Evolutionary conservation across 1,284 basidiomycete genomes (phyloP), one percentile per base, ranked within the genome.

Genomic region (Ustilago crameri): DNA sequence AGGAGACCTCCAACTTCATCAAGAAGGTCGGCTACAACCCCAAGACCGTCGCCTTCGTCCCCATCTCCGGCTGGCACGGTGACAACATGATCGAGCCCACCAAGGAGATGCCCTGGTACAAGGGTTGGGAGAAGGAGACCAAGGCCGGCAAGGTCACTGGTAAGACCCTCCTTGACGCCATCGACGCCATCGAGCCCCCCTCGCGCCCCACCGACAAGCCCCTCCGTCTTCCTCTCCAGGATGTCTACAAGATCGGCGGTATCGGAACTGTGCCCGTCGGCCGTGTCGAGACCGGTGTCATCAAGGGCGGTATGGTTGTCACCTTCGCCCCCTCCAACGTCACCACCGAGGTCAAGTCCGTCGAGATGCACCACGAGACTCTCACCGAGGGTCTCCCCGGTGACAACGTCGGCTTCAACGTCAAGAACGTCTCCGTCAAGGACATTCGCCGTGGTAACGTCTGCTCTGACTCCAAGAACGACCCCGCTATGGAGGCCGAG

Each of bases 21-120:
- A 98, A 99, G 91, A 99, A 99, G 91, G 95, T 99, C 85, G 95
- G 95, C 74, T 99, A 95, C 91, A 98, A 98, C 91, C 95, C 96
- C 86, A 97, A 97, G 90, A 85, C 90, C 60, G 95, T 98, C 79
- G 89, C 95, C 78, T 98, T 98, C 88, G 96, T 98, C 79, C 95
- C 96, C 84, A 98, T 99, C 87, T 99, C 95, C 71, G 96, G 95
- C 82, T 99, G 95, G 95, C 93, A 98, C 89, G 96, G 95, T 86
- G 95, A 99, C 91, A 98, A 98, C 92, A 98, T 98, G 95, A 89
- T 98, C 87, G 95, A 98, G 89, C 43, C 79, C 70, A 81, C 81
- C 70, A 75, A 69, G 80, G 93, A 92, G 90, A 98, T 98, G 95
- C 84, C 92, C 65, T 98, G 95, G 95, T 98, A 91, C 91, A 99